Evolutionary conservation across 2,329 filamentous ascomycete species (phyloP).

Genomic region (Talaromyces sp.): DNA sequence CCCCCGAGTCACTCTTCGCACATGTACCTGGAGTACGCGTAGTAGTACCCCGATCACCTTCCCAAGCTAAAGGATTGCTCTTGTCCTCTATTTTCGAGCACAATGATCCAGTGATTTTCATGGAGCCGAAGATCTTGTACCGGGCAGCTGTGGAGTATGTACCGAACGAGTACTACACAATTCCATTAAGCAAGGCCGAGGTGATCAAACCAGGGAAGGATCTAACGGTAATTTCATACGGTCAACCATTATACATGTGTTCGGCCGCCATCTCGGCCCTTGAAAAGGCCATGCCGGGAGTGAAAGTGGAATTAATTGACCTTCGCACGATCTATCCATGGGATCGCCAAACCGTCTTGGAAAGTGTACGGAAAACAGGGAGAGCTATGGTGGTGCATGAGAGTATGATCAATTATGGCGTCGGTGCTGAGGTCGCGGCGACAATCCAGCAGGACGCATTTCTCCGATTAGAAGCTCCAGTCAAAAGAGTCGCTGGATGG

Average conservation of each 20-base stretch:
- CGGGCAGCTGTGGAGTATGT: conserved; percentile 91
- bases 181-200: conserved; percentile 85
- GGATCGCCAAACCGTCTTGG: conserved; percentile 78
- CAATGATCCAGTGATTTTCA: conserved; percentile 86
- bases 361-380: conserved; percentile 85
- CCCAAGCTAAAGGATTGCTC: conserved; percentile 86
- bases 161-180: conserved; percentile 75
- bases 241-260: conserved; percentile 85
- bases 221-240: conserved; percentile 84
- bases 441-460: conserved; percentile 89
- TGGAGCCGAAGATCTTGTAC: conserved; percentile 94
- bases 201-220: conserved; percentile 78
- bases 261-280: conserved; percentile 74
- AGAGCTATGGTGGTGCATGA: conserved; percentile 88
- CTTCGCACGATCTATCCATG: conserved; percentile 87
- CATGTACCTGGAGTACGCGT: conserved; percentile 85
- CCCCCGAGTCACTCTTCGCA: conserved; percentile 83
- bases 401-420: conserved; percentile 84
- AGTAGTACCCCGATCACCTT: conserved; percentile 80
- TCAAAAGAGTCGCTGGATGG: conserved; percentile 85
- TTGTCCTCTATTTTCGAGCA: conserved; percentile 72
- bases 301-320: conserved; percentile 83
- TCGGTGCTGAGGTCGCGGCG: conserved; percentile 86
- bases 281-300: conserved; percentile 69
- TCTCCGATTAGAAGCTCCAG: conserved; percentile 78